Percentiles rank a stretch among this genome's conserved stretches.
Evolutionary conservation across 2,329 filamentous ascomycete genomes (phyloP).

Genomic region (Nemania bipapillata): DNA sequence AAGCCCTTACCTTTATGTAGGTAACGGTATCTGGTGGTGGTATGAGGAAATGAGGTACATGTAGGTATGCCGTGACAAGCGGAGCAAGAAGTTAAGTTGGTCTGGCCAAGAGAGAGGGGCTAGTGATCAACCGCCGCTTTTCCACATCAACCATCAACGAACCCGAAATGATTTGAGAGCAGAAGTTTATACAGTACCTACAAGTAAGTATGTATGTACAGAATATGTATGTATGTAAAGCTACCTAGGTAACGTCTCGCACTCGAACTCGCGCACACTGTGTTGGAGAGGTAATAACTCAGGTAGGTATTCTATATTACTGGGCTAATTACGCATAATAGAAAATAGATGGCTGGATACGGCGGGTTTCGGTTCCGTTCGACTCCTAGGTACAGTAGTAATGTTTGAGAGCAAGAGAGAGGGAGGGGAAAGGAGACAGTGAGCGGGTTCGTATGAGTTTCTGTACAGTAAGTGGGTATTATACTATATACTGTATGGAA

Average conservation of each 20-base stretch:
- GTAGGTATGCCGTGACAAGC: slow-evolving; percentile 16
- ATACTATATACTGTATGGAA: background rate
- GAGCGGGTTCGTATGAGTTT: background rate
- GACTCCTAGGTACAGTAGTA: too few relatives aligned
- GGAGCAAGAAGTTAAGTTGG: slow-evolving; percentile 17
- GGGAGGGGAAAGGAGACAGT: background rate
- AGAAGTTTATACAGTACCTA: too few relatives aligned
- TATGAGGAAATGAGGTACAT: slow-evolving; percentile 9
- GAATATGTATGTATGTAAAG: too few relatives aligned
- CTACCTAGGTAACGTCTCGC: too few relatives aligned
- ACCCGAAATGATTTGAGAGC: too few relatives aligned
- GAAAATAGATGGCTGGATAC: too few relatives aligned
- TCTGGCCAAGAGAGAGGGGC: slow-evolving; percentile 33
- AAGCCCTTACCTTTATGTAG: slow-evolving; percentile 15
- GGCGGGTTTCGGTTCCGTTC: background rate
- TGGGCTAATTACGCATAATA: background rate
- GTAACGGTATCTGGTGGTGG: slow-evolving; percentile 9
- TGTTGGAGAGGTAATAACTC: background rate
- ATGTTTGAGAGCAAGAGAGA: background rate
- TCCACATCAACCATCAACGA: background rate
- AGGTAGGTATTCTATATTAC: background rate
- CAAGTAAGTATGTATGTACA: too few relatives aligned
- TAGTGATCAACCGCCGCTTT: background rate
- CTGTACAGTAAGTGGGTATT: background rate
- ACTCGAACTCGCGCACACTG: background rate